Evolutionary conservation across 2,329 filamentous ascomycete genomes (phyloP).

Genomic region (Gaeumannomyces sp.): DNA sequence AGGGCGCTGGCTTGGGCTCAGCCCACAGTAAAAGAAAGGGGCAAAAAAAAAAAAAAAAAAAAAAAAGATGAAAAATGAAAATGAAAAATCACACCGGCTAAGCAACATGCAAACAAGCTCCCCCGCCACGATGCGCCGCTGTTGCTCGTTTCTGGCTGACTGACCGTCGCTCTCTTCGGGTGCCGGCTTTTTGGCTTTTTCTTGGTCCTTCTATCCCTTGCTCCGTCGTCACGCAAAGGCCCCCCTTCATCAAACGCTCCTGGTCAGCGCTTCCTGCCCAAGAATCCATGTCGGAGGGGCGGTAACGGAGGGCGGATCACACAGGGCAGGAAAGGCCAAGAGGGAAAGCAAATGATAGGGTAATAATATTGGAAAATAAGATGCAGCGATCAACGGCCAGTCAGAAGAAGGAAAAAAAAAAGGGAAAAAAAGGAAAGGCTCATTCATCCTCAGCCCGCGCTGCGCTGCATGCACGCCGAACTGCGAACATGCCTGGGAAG

Average conservation of each 20-base stretch:
- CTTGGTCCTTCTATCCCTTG: background rate
- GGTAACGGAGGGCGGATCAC: background rate
- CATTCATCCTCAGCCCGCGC: background rate
- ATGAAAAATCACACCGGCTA: too few relatives aligned
- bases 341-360: slow-evolving; percentile 6
- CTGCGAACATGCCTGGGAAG: background rate
- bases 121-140: background rate
- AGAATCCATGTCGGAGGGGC: background rate
- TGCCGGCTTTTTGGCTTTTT: too few relatives aligned
- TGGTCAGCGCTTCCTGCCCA: background rate
- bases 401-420: too few relatives aligned
- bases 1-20: too few relatives aligned
- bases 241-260: background rate
- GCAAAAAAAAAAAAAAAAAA: too few relatives aligned
- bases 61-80: too few relatives aligned
- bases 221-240: background rate
- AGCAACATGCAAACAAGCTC: background rate
- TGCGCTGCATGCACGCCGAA: too few relatives aligned
- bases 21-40: background rate
- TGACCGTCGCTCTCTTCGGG: too few relatives aligned
- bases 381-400: too few relatives aligned
- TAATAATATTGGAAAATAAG: background rate
- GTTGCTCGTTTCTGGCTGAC: background rate
- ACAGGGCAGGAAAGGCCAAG: slow-evolving; percentile 7
- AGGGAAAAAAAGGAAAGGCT: background rate